These are phyloP conservation scores for Cornus kousa DNA, from an alignment of 148 eudicot species.

Conservation along the genomic window DNA sequence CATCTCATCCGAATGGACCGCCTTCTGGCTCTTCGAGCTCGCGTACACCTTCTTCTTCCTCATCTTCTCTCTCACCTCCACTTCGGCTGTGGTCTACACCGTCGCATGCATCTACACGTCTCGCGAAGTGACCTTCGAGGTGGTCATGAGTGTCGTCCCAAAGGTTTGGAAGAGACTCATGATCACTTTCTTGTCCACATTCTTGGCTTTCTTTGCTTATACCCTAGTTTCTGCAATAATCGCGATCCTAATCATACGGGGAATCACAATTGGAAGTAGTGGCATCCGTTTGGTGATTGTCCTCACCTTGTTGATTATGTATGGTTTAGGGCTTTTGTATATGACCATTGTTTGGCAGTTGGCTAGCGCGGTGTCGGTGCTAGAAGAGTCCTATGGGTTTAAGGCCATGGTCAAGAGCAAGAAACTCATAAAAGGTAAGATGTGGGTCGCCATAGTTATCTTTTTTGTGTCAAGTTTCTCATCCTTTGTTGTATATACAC, in stretches of 20 bases:
- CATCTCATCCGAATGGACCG: background rate
- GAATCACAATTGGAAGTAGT: background rate
- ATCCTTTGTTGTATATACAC: no score
- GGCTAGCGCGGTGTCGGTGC: conserved; percentile 17
- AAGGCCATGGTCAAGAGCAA: background rate
- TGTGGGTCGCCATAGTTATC: background rate
- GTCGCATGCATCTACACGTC: conserved; percentile 16
- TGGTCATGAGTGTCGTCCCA: background rate
- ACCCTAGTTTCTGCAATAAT: background rate
- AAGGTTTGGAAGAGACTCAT: no score
- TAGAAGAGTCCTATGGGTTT: conserved; percentile 11
- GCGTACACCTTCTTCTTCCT: conserved; percentile 12
- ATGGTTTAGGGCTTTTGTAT: conserved; percentile 1
- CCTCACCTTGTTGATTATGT: background rate
- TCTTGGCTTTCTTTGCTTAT: background rate
- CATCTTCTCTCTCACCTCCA: conserved; percentile 19
- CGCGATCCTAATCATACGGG: background rate
- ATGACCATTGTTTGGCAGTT: conserved; percentile 17
- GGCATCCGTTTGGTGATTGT: background rate
- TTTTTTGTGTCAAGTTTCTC: no score
- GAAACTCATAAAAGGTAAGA: no score
- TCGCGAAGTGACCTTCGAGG: conserved; percentile 10
- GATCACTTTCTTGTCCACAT: conserved; percentile 13
- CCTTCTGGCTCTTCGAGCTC: conserved; percentile 3
- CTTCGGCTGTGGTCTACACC: conserved; percentile 20